Percentiles rank a stretch among this genome's conserved stretches.
Conservation (phyloP, 2,329 filamentous ascomycete species). For the Colletotrichum somersetense region DNA sequence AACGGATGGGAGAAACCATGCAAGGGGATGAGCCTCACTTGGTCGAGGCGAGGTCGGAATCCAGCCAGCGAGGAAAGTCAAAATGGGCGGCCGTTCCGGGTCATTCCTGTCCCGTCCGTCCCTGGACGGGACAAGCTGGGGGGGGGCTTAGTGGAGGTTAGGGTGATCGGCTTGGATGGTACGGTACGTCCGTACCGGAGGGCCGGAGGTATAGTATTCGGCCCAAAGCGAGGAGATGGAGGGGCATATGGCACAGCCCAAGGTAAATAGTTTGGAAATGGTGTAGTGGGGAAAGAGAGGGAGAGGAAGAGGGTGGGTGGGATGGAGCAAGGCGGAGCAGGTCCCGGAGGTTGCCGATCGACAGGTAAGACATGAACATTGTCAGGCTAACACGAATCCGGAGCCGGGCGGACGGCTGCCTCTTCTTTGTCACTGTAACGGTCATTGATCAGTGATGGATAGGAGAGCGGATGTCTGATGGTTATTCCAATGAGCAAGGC, state of each 20-base stretch:
- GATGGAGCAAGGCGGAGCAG: background rate
- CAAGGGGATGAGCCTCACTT: background rate
- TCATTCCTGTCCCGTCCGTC: background rate
- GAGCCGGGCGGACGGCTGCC: background rate
- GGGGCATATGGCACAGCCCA: background rate
- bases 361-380: background rate
- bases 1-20: background rate
- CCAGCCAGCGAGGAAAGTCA: background rate
- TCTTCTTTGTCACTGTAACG: constrained; percentile 36
- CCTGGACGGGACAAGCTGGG: background rate
- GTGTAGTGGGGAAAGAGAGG: background rate
- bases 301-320: background rate
- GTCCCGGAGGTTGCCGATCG: constrained; percentile 7
- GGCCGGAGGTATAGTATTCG: constrained; percentile 4
- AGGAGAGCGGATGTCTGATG: background rate
- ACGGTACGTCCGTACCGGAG: constrained; percentile 30
- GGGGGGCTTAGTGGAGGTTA: background rate
- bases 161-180: background rate
- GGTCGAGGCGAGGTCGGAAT: background rate
- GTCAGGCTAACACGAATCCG: constrained; percentile 27
- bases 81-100: background rate
- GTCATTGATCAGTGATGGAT: constrained; percentile 28
- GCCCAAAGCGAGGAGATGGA: background rate
- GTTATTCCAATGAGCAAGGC: background rate
- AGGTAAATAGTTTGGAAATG: constrained; percentile 8